These are phyloP conservation scores for Cladosporium oxysporum DNA, from an alignment of 2,329 filamentous ascomycete species.

Conservation along the genomic window DNA sequence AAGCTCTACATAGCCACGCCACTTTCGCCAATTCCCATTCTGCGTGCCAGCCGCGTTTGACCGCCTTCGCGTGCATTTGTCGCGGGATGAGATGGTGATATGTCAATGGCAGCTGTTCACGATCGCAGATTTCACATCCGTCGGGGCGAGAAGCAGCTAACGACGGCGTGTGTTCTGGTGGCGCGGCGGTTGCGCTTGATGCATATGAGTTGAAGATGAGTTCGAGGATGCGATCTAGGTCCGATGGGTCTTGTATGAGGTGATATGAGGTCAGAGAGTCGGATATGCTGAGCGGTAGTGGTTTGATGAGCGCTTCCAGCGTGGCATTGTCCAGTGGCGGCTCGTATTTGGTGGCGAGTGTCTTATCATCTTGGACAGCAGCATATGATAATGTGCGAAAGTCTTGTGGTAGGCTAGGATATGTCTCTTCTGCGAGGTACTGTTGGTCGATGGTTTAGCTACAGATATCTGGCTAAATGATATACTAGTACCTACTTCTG, in stretches of 20 bases:
- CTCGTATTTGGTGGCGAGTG: slow-evolving; percentile 58
- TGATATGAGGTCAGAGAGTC: slow-evolving; percentile 70
- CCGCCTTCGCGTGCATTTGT: slow-evolving; percentile 71
- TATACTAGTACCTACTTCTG: slow-evolving; percentile 55
- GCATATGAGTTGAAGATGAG: slow-evolving; percentile 67
- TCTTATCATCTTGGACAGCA: slow-evolving; percentile 51
- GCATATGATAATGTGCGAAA: slow-evolving; percentile 65
- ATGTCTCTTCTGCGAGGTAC: slow-evolving; percentile 72
- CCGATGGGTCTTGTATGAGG: slow-evolving; percentile 54
- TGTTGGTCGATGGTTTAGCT: slow-evolving; percentile 31
- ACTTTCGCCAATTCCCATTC: slow-evolving; percentile 75
- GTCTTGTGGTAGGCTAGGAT: slow-evolving; percentile 62
- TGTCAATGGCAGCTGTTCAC: slow-evolving; percentile 73
- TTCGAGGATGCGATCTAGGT: slow-evolving; percentile 58
- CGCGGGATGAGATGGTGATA: slow-evolving; percentile 88
- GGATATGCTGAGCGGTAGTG: slow-evolving; percentile 60
- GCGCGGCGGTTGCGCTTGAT: slow-evolving; percentile 57
- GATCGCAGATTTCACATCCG: slow-evolving; percentile 74
- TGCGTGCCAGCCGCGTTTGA: slow-evolving; percentile 78
- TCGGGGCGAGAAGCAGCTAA: slow-evolving; percentile 50
- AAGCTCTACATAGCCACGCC: slow-evolving; percentile 82
- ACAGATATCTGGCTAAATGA: not conserved
- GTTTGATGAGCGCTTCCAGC: slow-evolving; percentile 51
- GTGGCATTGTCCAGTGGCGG: slow-evolving; percentile 48
- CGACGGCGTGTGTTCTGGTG: slow-evolving; percentile 59